phyloP scores from a whole-genome alignment of 305 asterid genomes.

The Fraxinus albicans region DNA sequence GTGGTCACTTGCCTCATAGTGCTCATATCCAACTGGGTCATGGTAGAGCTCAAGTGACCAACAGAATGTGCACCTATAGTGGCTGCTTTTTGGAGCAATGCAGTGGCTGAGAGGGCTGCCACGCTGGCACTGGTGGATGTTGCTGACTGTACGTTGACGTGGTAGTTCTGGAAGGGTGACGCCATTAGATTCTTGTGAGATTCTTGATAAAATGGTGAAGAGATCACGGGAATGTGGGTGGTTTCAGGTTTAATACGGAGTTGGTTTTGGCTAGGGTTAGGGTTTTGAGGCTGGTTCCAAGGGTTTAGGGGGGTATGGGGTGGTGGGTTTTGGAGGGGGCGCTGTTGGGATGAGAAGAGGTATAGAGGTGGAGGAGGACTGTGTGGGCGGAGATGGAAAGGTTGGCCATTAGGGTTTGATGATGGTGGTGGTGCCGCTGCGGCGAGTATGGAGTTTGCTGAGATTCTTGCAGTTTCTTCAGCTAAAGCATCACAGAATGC shows the following conservation, averaged over 20 bases:
- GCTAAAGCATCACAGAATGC: conserved; percentile 91
- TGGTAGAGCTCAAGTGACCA: conserved; percentile 54
- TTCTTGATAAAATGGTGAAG: conserved; percentile 45
- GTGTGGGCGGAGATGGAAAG: conserved; percentile 27
- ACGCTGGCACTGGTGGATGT: background rate
- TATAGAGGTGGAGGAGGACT: conserved; percentile 18
- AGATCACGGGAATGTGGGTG: conserved; percentile 36
- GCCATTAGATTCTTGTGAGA: conserved; percentile 3
- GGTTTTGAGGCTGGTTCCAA: conserved; percentile 55
- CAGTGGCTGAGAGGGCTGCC: conserved; percentile 65
- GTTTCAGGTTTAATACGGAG: conserved; percentile 54
- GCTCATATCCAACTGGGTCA: conserved; percentile 57
- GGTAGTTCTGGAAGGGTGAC: conserved; percentile 35
- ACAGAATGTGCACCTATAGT: conserved; percentile 29
- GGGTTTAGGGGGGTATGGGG: conserved; percentile 19
- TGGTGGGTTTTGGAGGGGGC: conserved; percentile 13
- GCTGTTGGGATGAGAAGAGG: conserved; percentile 36
- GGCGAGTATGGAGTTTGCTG: conserved; percentile 45
- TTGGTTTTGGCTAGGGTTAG: conserved; percentile 30
- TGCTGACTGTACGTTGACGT: background rate
- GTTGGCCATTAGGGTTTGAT: conserved; percentile 30
- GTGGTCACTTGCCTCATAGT: conserved; percentile 31
- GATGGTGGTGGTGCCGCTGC: background rate
- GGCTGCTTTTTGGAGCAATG: conserved; percentile 75
- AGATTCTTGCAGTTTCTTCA: conserved; percentile 73